Percentiles rank a stretch among this genome's conserved stretches.
Conservation (phyloP, 2,329 filamentous ascomycete species). For the Cytospora mali region DNA sequence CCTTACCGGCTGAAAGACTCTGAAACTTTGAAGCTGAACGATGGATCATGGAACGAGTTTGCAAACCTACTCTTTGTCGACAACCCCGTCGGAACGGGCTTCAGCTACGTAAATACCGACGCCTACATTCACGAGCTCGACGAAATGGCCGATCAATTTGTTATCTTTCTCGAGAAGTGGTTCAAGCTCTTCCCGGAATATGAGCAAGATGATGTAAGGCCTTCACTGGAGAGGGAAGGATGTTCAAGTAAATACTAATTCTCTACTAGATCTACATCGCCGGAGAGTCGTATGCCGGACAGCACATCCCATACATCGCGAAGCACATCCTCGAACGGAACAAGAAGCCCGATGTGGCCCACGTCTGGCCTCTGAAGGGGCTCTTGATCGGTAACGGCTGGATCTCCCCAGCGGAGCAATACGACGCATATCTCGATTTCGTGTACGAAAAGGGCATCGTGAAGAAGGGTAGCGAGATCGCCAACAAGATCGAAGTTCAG, state of each 20-base stretch:
- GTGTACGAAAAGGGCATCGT: constrained; percentile 78
- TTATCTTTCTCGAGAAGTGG: constrained; percentile 88
- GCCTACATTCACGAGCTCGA: constrained; percentile 82
- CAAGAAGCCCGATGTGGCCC: constrained; percentile 54
- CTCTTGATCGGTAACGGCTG: constrained; percentile 96
- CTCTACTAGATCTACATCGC: constrained; percentile 80
- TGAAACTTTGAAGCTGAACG: constrained; percentile 73
- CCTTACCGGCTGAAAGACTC: constrained; percentile 84
- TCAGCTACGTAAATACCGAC: constrained; percentile 91
- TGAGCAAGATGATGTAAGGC: constrained; percentile 82
- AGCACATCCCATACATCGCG: constrained; percentile 97
- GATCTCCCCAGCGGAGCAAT: constrained; percentile 90
- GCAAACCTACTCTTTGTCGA: constrained; percentile 96
- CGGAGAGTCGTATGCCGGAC: constrained; percentile 95
- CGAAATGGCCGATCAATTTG: constrained; percentile 87
- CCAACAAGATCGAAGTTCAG: constrained; percentile 67
- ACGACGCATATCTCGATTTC: constrained; percentile 81
- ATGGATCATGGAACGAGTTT: constrained; percentile 98
- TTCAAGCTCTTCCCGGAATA: constrained; percentile 91
- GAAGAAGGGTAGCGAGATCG: constrained; percentile 63
- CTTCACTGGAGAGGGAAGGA: background rate
- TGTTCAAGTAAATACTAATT: background rate
- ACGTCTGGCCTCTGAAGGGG: constrained; percentile 77
- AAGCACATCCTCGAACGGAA: constrained; percentile 88
- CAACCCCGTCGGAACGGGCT: constrained; percentile 94